These are phyloP conservation scores for Saposhnikovia divaricata DNA, from an alignment of 129 eudicot species.

Conservation along the genomic window DNA sequence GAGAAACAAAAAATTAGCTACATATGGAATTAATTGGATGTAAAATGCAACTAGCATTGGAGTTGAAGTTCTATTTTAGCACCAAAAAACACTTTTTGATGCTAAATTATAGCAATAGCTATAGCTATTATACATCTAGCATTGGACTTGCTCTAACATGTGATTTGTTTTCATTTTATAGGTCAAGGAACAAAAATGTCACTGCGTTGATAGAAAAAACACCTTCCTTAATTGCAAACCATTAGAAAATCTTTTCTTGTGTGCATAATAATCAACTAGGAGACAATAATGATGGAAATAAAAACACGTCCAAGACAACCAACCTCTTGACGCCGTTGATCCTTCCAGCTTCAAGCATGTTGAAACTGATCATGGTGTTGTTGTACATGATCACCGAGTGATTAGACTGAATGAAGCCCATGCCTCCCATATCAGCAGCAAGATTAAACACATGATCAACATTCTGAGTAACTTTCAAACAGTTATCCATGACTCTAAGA, in stretches of 20 bases:
- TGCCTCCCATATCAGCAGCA: constrained; percentile 99
- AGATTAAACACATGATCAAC: constrained; percentile 96
- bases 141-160: too few relatives aligned
- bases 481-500: constrained; percentile 95
- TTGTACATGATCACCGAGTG: constrained; percentile 97
- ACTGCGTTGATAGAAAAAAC: not conserved
- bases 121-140: too few relatives aligned
- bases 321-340: constrained; percentile 84
- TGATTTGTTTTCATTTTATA: not conserved
- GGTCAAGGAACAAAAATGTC: not conserved
- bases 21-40: too few relatives aligned
- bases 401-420: constrained; percentile 99
- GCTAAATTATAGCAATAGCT: too few relatives aligned
- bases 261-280: not conserved
- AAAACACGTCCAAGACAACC: constrained; percentile 11
- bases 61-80: too few relatives aligned
- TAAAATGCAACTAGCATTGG: too few relatives aligned
- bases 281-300: not conserved
- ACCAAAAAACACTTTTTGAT: too few relatives aligned
- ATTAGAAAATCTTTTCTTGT: not conserved
- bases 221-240: not conserved
- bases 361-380: constrained; percentile 96
- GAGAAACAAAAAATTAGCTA: too few relatives aligned
- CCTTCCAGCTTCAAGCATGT: constrained; percentile 97
- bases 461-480: constrained; percentile 80